Evolutionary conservation across 257 asterid species (phyloP).

Genomic region (Scutellaria minor): DNA sequence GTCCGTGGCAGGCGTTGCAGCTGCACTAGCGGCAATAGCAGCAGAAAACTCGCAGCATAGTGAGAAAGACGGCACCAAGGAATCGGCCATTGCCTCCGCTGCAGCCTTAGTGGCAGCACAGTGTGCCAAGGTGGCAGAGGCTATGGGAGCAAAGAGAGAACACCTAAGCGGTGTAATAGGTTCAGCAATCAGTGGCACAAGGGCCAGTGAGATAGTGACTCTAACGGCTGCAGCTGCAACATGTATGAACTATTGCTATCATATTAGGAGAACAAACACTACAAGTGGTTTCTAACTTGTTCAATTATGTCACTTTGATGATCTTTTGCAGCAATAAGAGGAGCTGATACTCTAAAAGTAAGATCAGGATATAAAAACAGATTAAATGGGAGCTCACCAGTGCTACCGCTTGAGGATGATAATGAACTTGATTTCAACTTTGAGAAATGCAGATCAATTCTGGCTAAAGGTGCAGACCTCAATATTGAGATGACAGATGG

Average conservation of each 20-base stretch:
- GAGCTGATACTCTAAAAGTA: conserved; percentile 81
- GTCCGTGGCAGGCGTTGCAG: conserved; percentile 94
- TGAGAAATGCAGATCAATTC: conserved; percentile 64
- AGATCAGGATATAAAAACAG: conserved; percentile 64
- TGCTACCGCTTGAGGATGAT: conserved; percentile 68
- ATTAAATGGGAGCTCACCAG: conserved; percentile 66
- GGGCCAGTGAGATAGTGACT: conserved; percentile 64
- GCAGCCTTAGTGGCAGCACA: conserved; percentile 92
- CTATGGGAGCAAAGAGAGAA: conserved; percentile 93
- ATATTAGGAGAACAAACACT: no score
- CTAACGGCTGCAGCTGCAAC: conserved; percentile 88
- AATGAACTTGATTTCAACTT: conserved; percentile 59
- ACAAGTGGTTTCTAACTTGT: no score
- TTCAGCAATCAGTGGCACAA: conserved; percentile 70
- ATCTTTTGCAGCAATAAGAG: conserved; percentile 68
- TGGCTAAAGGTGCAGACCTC: conserved; percentile 74
- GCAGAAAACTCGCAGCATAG: conserved; percentile 60
- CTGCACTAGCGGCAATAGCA: conserved; percentile 87
- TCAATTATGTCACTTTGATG: no score
- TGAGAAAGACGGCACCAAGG: conserved; percentile 44
- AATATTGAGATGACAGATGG: conserved; percentile 70
- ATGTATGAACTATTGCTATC: conserved; percentile 46
- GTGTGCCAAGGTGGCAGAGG: conserved; percentile 89
- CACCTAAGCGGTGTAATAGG: conserved; percentile 67
- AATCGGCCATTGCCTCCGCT: conserved; percentile 80